A percentile compares a stretch with the other conserved stretches of the same genome.
phyloP scores from a whole-genome alignment of 2,329 filamentous ascomycete species.

The Pestalotiopsis sp. region DNA sequence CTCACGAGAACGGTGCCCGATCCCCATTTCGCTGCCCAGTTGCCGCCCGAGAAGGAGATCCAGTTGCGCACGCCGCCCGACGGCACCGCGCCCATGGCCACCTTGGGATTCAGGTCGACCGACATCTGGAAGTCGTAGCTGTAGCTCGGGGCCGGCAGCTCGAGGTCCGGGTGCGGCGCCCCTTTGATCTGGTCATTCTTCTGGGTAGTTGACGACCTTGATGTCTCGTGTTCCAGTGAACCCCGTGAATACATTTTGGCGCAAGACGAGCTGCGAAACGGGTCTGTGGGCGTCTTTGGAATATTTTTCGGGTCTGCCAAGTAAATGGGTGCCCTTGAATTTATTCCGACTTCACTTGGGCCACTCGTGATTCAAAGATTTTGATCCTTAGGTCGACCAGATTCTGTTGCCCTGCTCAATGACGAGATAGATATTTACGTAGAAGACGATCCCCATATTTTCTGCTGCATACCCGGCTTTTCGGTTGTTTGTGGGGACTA shows the following conservation, averaged over 20 bases:
- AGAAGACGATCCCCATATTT: not conserved
- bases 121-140: conserved; percentile 53
- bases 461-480: not conserved
- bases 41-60: conserved; percentile 48
- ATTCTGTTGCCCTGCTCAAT: not conserved
- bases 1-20: conserved; percentile 44
- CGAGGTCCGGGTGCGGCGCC: conserved; percentile 36
- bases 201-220: not conserved
- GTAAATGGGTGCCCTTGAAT: not conserved
- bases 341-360: not conserved
- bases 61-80: conserved; percentile 46
- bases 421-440: not conserved
- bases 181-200: not conserved
- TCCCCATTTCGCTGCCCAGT: conserved; percentile 51
- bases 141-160: conserved; percentile 47
- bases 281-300: too few species aligned
- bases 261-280: not conserved
- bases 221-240: not conserved
- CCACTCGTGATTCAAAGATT: not conserved
- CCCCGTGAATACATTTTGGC: not conserved
- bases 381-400: not conserved
- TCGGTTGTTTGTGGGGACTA: not conserved
- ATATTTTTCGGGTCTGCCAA: too few species aligned
- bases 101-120: conserved; percentile 44
- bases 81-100: conserved; percentile 42